Evolutionary conservation across 345 rosid species (phyloP).

Genomic region (Syzygium oleosum): DNA sequence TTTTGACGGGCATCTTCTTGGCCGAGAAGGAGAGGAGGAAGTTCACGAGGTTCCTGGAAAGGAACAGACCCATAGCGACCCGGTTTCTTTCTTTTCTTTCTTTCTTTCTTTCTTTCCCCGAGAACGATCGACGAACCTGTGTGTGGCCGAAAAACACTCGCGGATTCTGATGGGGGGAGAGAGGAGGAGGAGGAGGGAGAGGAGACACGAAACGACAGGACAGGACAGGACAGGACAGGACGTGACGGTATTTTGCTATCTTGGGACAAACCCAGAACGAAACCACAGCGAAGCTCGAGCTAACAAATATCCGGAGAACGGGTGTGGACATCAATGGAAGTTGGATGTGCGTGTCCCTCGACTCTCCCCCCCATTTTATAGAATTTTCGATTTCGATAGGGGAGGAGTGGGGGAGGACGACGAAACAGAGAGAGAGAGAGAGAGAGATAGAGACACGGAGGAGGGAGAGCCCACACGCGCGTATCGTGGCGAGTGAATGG

Average conservation of each 20-base stretch:
- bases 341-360: background rate
- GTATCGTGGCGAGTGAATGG: background rate
- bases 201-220: too few relatives aligned
- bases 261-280: background rate
- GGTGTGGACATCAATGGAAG: background rate
- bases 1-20: conserved; percentile 21
- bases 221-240: too few relatives aligned
- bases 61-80: conserved; percentile 8
- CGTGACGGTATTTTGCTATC: background rate
- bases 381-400: background rate
- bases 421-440: background rate
- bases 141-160: background rate
- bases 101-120: background rate
- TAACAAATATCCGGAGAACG: background rate
- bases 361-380: background rate
- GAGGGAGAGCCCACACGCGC: background rate
- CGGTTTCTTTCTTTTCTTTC: background rate
- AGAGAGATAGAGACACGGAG: background rate
- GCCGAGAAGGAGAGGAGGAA: conserved; percentile 23
- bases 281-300: background rate
- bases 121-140: background rate
- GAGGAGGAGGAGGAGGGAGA: background rate
- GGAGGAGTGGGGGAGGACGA: background rate
- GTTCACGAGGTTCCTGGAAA: conserved; percentile 18
- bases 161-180: background rate